Evolutionary conservation across 169 alveolate species (phyloP), one percentile per base, ranked within the genome.

Genomic region (Plasmodium cynomolgi): DNA sequence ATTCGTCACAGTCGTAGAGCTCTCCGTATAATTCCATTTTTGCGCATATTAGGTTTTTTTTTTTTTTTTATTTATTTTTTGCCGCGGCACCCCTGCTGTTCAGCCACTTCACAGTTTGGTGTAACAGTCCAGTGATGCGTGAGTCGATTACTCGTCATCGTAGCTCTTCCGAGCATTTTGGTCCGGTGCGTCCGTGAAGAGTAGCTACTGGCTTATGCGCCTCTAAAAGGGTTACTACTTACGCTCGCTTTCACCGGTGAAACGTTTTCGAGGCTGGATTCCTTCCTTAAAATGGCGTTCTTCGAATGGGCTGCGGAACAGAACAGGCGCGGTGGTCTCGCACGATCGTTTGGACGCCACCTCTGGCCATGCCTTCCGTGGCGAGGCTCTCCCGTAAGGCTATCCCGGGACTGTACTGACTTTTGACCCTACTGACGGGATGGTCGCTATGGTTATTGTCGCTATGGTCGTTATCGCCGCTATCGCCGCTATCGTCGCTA

Each of bases 1-100:
- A 37, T 4, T 85, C 84, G 15, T 74, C 84, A 56, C 85, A 85
- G 44, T 74, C 83, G 50, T 85, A 85, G 68, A 85, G 39, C 54
- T 85, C 93, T 26, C 84, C 93, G 33, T 74, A 85, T 68, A 85
- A 50, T 9, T 74, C 93, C 93, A 85, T 85, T 20, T 44, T 2
- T 75, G 56, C 83, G 8, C 34, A 2, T 26, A 15, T 29, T 34
- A 31, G 0, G 1, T 26, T 0, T 68, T 68, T 23, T 68, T 23
- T 68, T 5, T 26, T 62, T 62, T 15, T 62, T 62, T 62, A 2
- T 6, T 62, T 23, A 7, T 44, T 5, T 68, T 68, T 68, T 68
- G 1, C 39, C 37, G 1, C 77, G 1, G 1, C n/a, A 26, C 77
- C 37, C 77, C 41, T 5, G 15, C n/a, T 68, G 15, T 68, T 68